A percentile compares a stretch with the other conserved stretches of the same genome.
Evolutionary conservation across 306 rosid genomes (phyloP).

Genomic region (Malus sylvestris): DNA sequence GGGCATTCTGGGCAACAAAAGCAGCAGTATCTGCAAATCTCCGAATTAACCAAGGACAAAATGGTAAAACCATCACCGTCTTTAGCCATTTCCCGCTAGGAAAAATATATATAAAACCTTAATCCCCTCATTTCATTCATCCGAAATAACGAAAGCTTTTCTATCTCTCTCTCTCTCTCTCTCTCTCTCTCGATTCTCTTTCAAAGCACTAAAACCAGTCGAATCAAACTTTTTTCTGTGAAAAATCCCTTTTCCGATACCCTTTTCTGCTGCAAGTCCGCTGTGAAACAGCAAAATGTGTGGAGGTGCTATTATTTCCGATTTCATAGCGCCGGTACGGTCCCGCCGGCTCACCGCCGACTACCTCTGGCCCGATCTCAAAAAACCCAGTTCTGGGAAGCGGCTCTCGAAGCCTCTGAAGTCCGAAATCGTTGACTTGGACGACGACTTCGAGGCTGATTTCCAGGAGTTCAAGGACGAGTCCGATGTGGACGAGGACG

Average conservation of each 20-base stretch:
- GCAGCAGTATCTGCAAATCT: conserved; percentile 1
- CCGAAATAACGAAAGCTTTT: background rate
- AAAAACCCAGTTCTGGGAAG: conserved; percentile 30
- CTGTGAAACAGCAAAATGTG: conserved; percentile 39
- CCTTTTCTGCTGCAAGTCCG: background rate
- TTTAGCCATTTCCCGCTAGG: background rate
- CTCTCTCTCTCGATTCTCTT: background rate
- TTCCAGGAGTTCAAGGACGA: conserved; percentile 82
- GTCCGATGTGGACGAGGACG: conserved; percentile 61
- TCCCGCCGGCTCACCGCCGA: conserved; percentile 54
- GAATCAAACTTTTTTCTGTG: background rate
- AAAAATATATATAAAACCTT: conserved; percentile 12
- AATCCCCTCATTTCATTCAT: background rate
- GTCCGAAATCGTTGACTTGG: conserved; percentile 30
- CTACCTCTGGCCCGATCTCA: conserved; percentile 60
- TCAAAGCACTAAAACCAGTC: background rate
- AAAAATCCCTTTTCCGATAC: background rate
- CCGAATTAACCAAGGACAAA: conserved; percentile 19
- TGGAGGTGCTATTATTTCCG: conserved; percentile 97
- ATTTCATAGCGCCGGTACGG: conserved; percentile 50
- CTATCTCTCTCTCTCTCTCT: no score
- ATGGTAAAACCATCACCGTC: conserved; percentile 14
- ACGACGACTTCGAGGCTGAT: conserved; percentile 82
- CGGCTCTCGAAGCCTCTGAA: conserved; percentile 27
- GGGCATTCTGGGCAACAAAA: background rate